Base-by-base conservation (phyloP, 139 green algal species). In the Micractinium conductrix region DNA sequence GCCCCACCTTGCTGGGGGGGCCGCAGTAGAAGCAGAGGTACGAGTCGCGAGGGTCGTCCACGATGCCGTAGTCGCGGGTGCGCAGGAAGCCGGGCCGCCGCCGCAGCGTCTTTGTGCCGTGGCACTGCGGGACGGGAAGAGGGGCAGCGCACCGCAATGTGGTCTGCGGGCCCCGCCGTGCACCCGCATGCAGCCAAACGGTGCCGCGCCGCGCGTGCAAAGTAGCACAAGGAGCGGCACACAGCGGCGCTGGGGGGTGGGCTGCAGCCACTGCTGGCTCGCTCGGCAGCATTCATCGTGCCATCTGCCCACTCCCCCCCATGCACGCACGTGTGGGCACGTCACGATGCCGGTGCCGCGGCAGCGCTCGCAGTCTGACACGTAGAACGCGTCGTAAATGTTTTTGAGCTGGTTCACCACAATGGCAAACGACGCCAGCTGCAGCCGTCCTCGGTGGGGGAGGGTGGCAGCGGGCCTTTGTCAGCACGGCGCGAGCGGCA, bases 21-120 rank as follows among this genome's bases (percentile, higher is more conserved):
- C 89, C 89, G 84, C 89, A 92, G 79, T 88, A 85, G 48, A 86
- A 74, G 84, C 89, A 92, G 28, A 44, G 72, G 71, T 92, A 91
- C 12, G 67, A 74, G 74, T 85, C 63, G 48, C 42, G 28, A 7
- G 72, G 42, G 42, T 88, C 78, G 76, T 92, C 87, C 30, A 89
- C 80, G 35, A 92, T 75, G 19, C 38, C 63, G 63, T 84, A 42
- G 37, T 83, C 53, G n/a, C 81, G 74, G 8, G 72, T 76, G 14
- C 80, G 58, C 65, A 91, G 43, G 74, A 83, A 84, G 71, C 84
- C 89, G 12, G 89, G 86, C 62, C 87, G 78, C 26, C 42, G 68
- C 4, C 87, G 87, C 45, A 89, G 73, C 22, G 68, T 78, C 67
- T 91, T 91, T 43, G 89, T 88, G 55, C 89, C 89, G 67, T 86